phyloP scores from a whole-genome alignment of 179 eudicot genomes.

The Amaranthus tricolor region DNA sequence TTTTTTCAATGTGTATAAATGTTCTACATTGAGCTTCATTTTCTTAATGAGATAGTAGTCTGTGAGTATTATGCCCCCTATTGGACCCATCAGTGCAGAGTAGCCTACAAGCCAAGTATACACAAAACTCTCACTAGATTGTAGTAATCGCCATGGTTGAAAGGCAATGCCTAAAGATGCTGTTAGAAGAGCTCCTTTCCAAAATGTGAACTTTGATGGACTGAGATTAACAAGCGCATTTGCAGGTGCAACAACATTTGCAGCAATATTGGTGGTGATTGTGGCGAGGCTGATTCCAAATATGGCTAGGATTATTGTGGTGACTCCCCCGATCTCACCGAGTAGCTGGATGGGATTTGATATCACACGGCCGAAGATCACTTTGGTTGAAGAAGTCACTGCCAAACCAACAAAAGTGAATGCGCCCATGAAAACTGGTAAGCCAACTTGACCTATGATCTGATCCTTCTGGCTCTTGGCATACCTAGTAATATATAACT shows the following conservation, averaged over 20 bases:
- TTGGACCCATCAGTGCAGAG: conserved; percentile 89
- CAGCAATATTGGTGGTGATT: conserved; percentile 93
- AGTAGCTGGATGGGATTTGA: conserved; percentile 82
- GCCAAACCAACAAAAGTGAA: conserved; percentile 96
- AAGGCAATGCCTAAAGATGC: conserved; percentile 86
- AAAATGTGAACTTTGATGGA: conserved; percentile 74
- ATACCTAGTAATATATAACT: conserved; percentile 64
- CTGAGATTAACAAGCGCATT: conserved; percentile 89
- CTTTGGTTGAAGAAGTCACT: conserved; percentile 78
- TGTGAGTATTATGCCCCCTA: conserved; percentile 68
- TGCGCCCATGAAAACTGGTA: conserved; percentile 92
- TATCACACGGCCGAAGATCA: conserved; percentile 70
- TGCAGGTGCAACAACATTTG: conserved; percentile 97
- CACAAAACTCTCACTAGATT: conserved; percentile 93
- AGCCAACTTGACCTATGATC: conserved; percentile 73
- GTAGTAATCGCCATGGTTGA: conserved; percentile 92
- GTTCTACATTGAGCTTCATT: conserved; percentile 44
- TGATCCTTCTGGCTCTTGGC: conserved; percentile 79
- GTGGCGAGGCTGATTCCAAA: conserved; percentile 84
- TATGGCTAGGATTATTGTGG: conserved; percentile 61
- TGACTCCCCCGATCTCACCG: conserved; percentile 69
- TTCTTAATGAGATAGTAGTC: conserved; percentile 72
- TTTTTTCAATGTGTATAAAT: conserved; percentile 54
- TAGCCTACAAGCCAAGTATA: conserved; percentile 98
- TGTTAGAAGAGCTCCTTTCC: conserved; percentile 75